A percentile compares a stretch with the other conserved stretches of the same genome.
phyloP scores from a whole-genome alignment of 805 yeast genomes.

The Metschnikowia santaceciliae region DNA sequence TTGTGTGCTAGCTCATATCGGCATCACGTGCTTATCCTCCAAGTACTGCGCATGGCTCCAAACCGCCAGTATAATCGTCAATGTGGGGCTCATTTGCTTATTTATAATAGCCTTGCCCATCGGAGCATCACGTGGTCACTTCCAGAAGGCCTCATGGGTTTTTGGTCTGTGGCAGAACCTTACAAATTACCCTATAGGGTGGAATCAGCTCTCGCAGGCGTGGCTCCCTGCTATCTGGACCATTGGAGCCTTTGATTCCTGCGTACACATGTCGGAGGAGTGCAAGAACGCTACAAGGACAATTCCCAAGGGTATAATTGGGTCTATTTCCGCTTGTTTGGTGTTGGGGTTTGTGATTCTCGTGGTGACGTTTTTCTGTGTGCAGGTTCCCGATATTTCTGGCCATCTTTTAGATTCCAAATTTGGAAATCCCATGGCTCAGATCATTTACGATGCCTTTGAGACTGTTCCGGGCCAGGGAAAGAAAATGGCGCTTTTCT shows the following conservation, averaged over 20 bases:
- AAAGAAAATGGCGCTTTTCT: constrained; percentile 58
- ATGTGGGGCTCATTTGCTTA: constrained; percentile 48
- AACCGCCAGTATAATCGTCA: constrained; percentile 52
- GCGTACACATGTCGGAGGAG: constrained; percentile 72
- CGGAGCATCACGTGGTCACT: constrained; percentile 40
- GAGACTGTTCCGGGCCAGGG: constrained; percentile 33
- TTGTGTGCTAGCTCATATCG: constrained; percentile 49
- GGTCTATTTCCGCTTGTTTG: constrained; percentile 57
- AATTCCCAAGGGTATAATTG: constrained; percentile 62
- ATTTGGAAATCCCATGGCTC: constrained; percentile 61
- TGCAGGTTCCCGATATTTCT: constrained; percentile 40
- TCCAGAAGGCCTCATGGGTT: constrained; percentile 50
- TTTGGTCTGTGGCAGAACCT: constrained; percentile 51
- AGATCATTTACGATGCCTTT: constrained; percentile 56
- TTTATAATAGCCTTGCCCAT: constrained; percentile 63
- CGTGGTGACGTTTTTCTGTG: constrained; percentile 52
- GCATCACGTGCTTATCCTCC: constrained; percentile 55
- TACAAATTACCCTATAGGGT: constrained; percentile 57
- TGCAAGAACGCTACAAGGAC: constrained; percentile 58
- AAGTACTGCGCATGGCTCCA: constrained; percentile 56
- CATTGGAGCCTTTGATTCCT: constrained; percentile 68
- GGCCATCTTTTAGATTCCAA: constrained; percentile 19
- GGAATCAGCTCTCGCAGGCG: constrained; percentile 42
- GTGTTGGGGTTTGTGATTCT: constrained; percentile 54
- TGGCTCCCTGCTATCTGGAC: constrained; percentile 75